phyloP scores from a whole-genome alignment of 768 basidiomycete species.

The Mycena capillaripes region DNA sequence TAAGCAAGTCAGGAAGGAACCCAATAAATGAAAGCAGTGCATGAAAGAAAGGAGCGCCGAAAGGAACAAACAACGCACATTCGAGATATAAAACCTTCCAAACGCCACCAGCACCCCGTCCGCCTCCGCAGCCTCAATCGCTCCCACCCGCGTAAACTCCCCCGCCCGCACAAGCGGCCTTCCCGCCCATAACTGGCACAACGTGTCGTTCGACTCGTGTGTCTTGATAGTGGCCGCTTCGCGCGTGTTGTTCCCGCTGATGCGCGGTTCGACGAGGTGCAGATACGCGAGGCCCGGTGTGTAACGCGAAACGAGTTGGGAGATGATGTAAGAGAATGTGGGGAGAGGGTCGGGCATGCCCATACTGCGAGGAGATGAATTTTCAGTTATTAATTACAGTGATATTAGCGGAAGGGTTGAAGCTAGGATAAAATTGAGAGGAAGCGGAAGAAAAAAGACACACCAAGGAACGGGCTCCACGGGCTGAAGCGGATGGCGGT shows the following conservation, averaged over 20 bases:
- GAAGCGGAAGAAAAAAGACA: slow-evolving; percentile 43
- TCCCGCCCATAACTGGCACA: slow-evolving; percentile 48
- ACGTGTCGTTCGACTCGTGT: slow-evolving; percentile 44
- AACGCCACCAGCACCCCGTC: slow-evolving; percentile 45
- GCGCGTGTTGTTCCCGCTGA: slow-evolving; percentile 21
- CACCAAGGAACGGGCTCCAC: slow-evolving; percentile 48
- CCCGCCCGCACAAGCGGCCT: slow-evolving; percentile 46
- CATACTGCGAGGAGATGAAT: not conserved
- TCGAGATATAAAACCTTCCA: slow-evolving; percentile 50
- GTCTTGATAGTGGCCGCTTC: not conserved
- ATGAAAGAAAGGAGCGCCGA: no score
- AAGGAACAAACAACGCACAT: no score
- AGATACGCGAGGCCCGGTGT: slow-evolving; percentile 61
- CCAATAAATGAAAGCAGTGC: no score
- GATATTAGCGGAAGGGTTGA: no score
- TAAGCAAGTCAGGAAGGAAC: no score
- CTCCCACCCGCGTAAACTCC: slow-evolving; percentile 44
- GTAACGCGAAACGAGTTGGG: slow-evolving; percentile 51
- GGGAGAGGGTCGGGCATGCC: not conserved
- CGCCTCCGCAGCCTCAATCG: slow-evolving; percentile 43
- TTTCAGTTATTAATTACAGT: no score
- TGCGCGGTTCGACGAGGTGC: slow-evolving; percentile 52
- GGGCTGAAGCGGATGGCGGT: slow-evolving; percentile 52
- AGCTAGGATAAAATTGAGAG: slow-evolving; percentile 37
- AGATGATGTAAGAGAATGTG: slow-evolving; percentile 48